These are phyloP conservation scores for Geotrichum restrictum DNA, from an alignment of 1,139 yeast genomes.

Conservation along the genomic window DNA sequence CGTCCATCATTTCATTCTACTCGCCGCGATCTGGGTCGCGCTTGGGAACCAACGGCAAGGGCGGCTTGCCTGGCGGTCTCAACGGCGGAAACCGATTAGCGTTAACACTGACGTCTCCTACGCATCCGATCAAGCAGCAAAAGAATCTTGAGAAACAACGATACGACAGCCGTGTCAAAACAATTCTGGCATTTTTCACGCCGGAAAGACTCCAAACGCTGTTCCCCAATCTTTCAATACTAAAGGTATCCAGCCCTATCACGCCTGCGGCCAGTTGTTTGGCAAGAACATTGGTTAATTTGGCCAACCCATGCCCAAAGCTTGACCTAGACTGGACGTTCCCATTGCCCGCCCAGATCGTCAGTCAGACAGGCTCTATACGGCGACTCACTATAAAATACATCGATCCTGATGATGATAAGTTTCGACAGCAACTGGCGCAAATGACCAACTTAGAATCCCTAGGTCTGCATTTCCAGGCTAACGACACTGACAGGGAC, in stretches of 20 bases:
- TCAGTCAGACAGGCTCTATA: neutral
- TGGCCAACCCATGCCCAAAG: neutral
- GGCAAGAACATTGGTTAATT: neutral
- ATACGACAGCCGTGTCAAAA: neutral
- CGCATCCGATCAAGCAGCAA: neutral
- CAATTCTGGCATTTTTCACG: neutral
- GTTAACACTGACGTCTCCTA: neutral
- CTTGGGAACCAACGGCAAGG: neutral
- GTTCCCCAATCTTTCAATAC: neutral
- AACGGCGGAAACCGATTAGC: neutral
- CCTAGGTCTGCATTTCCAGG: neutral
- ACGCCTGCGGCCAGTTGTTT: neutral
- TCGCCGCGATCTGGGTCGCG: neutral
- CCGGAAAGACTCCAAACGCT: neutral
- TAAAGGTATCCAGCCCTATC: neutral
- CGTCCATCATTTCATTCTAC: neutral
- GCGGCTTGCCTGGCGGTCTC: neutral
- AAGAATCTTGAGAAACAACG: neutral
- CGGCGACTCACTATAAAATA: neutral
- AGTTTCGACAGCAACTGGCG: neutral
- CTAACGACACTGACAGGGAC: neutral
- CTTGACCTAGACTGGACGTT: neutral
- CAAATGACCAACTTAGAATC: neutral
- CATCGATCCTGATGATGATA: neutral
- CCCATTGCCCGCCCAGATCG: neutral